Evolutionary conservation across 352 stramenopile genomes (phyloP).

Genomic region (Peronospora tabacina): DNA sequence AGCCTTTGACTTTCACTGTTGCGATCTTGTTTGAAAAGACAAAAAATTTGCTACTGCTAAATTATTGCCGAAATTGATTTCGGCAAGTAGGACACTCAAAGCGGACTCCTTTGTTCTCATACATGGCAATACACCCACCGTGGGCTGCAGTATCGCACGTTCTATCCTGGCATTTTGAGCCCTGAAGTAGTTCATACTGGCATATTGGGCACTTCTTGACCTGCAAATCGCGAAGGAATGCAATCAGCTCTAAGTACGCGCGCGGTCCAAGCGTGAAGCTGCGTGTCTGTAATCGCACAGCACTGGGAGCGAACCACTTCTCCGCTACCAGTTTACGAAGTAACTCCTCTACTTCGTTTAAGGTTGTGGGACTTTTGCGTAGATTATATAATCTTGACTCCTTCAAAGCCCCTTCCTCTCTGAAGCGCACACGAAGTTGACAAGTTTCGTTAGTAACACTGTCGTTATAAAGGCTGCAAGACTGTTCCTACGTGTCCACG

Average conservation of each 20-base stretch:
- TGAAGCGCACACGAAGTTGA: constrained; percentile 10
- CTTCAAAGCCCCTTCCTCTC: constrained; percentile 55
- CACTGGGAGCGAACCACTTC: constrained; percentile 58
- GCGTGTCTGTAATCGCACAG: constrained; percentile 28
- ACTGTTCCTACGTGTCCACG: constrained; percentile 43
- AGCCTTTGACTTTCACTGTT: neutral
- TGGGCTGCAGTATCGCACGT: constrained; percentile 46
- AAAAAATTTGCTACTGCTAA: neutral
- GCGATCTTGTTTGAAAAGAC: neutral
- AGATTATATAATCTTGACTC: constrained; percentile 65
- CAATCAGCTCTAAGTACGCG: constrained; percentile 61
- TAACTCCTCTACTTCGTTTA: constrained; percentile 58
- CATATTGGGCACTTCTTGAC: constrained; percentile 77
- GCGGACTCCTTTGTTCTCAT: constrained; percentile 44
- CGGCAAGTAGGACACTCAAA: constrained; percentile 58
- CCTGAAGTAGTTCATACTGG: constrained; percentile 67
- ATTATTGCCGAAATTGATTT: constrained; percentile 32
- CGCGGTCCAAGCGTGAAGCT: constrained; percentile 59
- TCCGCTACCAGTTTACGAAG: constrained; percentile 55
- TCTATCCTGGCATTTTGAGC: constrained; percentile 29
- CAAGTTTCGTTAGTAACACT: constrained; percentile 1
- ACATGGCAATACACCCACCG: constrained; percentile 53
- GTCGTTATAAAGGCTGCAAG: neutral
- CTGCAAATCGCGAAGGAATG: constrained; percentile 66
- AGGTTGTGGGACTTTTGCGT: constrained; percentile 48